Evolutionary conservation across 345 rosid species (phyloP).

Genomic region (Euclidium syriacum): DNA sequence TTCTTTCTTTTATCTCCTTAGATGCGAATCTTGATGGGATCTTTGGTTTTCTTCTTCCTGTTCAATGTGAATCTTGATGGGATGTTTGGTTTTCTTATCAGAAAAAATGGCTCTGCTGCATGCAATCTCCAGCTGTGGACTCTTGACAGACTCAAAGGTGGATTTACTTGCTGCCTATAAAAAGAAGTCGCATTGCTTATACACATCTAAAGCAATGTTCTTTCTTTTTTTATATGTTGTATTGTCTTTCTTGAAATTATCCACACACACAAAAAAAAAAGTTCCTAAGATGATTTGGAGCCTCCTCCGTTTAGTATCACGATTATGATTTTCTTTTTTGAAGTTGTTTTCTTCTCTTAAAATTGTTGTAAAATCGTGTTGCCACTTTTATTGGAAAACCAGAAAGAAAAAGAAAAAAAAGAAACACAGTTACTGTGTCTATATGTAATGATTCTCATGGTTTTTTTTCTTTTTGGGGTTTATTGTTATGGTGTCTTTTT

Average conservation of each 20-base stretch:
- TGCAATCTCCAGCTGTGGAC: conserved; percentile 57
- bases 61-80: background rate
- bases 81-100: conserved; percentile 34
- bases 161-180: background rate
- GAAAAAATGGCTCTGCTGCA: conserved; percentile 97
- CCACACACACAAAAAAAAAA: conserved; percentile 3
- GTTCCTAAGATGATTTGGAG: conserved; percentile 41
- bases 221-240: conserved; percentile 34
- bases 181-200: conserved; percentile 33
- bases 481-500: background rate
- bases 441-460: conserved; percentile 25
- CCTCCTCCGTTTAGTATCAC: conserved; percentile 33
- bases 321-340: conserved; percentile 34
- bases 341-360: conserved; percentile 31
- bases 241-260: conserved; percentile 33
- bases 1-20: too few species aligned
- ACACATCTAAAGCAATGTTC: conserved; percentile 29
- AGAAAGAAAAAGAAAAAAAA: conserved; percentile 23
- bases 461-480: background rate
- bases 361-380: conserved; percentile 44
- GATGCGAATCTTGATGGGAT: too few species aligned
- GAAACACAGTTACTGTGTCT: conserved; percentile 23
- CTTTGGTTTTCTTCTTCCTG: too few species aligned
- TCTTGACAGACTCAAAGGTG: conserved; percentile 42
- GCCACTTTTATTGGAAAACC: conserved; percentile 34